Base-by-base conservation (phyloP, 176 grass and related monocot genomes). In the Pharus latifolius region DNA sequence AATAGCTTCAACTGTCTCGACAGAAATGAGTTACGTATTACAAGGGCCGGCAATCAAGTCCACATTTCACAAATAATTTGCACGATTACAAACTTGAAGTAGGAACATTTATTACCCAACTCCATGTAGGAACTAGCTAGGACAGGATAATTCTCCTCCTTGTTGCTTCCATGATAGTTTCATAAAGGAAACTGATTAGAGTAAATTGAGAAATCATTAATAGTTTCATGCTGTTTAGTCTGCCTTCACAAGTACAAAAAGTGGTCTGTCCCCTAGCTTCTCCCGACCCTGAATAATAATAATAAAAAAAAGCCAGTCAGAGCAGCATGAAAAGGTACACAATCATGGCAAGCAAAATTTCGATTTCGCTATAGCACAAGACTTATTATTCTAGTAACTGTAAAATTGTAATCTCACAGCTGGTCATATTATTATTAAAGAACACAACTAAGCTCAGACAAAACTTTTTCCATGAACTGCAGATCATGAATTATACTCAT, bases 261-360 rank as follows among this genome's bases (percentile, higher is more conserved):
- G 62, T 1, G 90, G 78, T 48, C 60, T 88, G 40, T 83, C 73
- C 15, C 83, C 84, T 31, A 98, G 69, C 75, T 68, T 94, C 37
- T 98, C 90, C 6, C 90, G 90, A 13, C 90, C 95, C 95, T 98
- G 82, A 71, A 69, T 27, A 26, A n/a, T n/a, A n/a, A n/a, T n/a
- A 76, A 23, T 54, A 19, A 72, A 80, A 49, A 17, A 14, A 77
- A 33, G 38, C 2, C 17, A 65, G 24, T 67, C 76, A 83, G 17
- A 67, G 46, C 4, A 72, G 29, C 49, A 47, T 33, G 47, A 7
- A 34, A 38, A 46, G 47, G n/a, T n/a, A n/a, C n/a, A 29, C 4
- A 49, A 20, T 3, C 29, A 37, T 38, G 15, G 30, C 18, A 84
- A 31, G 65, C 10, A 70, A 56, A 49, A 46, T 38, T 38, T 20